Conservation (phyloP, 2,329 filamentous ascomycete genomes). For the Elsinoe fawcettii region DNA sequence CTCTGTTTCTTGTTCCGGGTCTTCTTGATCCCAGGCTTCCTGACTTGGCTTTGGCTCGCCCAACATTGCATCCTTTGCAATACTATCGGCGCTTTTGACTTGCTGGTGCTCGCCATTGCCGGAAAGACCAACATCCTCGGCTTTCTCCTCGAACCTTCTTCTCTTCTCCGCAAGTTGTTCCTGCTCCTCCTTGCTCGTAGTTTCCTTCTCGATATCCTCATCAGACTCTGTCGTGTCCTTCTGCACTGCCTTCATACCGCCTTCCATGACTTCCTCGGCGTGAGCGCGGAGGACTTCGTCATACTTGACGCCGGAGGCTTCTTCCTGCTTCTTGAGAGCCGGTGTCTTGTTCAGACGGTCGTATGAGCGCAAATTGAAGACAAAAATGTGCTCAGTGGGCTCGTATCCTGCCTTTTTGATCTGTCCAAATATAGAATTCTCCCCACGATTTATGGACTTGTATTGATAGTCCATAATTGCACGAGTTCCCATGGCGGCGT, state of each 20-base stretch:
- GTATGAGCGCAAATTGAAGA: conserved; percentile 90
- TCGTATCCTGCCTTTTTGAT: conserved; percentile 68
- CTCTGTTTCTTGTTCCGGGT: conserved; percentile 60
- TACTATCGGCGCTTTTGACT: conserved; percentile 45
- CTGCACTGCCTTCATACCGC: conserved; percentile 56
- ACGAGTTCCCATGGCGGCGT: conserved; percentile 74
- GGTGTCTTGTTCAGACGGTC: conserved; percentile 83
- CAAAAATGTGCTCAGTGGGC: conserved; percentile 73
- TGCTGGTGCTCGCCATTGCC: conserved; percentile 16
- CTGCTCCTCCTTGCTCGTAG: conserved; percentile 30
- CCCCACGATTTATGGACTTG: conserved; percentile 86
- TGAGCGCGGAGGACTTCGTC: conserved; percentile 80
- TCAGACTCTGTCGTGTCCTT: conserved; percentile 28
- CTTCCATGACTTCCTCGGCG: conserved; percentile 78
- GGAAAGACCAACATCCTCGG: conserved; percentile 31
- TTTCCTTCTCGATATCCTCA: conserved; percentile 29
- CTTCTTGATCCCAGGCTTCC: conserved; percentile 64
- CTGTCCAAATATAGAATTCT: conserved; percentile 81
- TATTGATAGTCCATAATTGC: conserved; percentile 99
- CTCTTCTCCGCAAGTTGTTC: conserved; percentile 41
- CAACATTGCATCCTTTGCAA: conserved; percentile 77
- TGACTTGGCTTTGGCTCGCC: conserved; percentile 55
- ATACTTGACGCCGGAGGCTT: conserved; percentile 75
- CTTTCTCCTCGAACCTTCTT: conserved; percentile 38
- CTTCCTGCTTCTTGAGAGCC: conserved; percentile 64